Percentiles rank a stretch among this genome's conserved stretches.
These are phyloP conservation scores for Pelargonium citronellum DNA, from an alignment of 441 rosid species.

Conservation along the genomic window DNA sequence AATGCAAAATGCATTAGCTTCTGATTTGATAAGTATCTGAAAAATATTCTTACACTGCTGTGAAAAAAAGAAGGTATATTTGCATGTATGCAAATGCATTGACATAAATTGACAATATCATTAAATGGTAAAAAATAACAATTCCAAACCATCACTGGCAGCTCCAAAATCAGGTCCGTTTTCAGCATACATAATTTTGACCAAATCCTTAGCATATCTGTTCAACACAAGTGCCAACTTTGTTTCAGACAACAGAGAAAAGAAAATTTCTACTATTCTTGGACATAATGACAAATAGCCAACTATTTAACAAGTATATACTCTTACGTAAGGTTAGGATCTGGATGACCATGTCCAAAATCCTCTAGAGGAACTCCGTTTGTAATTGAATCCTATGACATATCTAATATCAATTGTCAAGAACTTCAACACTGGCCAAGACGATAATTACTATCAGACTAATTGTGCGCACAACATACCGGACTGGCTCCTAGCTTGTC, in stretches of 20 bases:
- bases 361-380: conserved; percentile 89
- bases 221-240: conserved; percentile 14
- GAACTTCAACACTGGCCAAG: conserved; percentile 17
- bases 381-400: conserved; percentile 63
- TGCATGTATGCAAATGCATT: background rate
- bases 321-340: conserved; percentile 91
- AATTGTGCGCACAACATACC: conserved; percentile 34
- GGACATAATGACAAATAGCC: conserved; percentile 14
- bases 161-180: conserved; percentile 93
- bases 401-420: conserved; percentile 25
- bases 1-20: background rate
- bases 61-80: background rate
- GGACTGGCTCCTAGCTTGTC: conserved; percentile 68
- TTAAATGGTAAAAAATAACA: conserved; percentile 1
- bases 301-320: background rate
- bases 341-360: conserved; percentile 98
- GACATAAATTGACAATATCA: background rate
- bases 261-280: background rate
- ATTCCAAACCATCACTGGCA: conserved; percentile 79
- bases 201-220: conserved; percentile 95
- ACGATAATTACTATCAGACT: conserved; percentile 7
- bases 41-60: background rate
- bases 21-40: background rate
- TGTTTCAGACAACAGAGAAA: background rate
- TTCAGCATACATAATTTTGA: conserved; percentile 61